Percentiles rank a stretch among this genome's conserved stretches.
phyloP scores from a whole-genome alignment of 2,329 filamentous ascomycete species.

The Cytospora chrysosperma region DNA sequence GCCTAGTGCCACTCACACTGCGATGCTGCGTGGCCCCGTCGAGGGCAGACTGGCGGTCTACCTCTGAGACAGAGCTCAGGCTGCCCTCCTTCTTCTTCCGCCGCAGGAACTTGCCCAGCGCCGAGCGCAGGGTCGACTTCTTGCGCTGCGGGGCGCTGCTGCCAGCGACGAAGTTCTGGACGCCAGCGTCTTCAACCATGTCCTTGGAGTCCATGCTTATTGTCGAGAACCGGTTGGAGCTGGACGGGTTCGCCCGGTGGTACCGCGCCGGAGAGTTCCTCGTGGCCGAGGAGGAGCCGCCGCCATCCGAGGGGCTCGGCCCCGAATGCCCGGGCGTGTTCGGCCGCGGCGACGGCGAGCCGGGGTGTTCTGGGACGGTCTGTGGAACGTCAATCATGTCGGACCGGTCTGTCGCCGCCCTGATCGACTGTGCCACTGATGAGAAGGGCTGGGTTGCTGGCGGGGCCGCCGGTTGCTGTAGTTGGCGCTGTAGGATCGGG shows the following conservation, averaged over 20 bases:
- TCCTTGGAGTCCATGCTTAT: conserved; percentile 43
- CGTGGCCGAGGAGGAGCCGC: conserved; percentile 15
- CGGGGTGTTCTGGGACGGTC: conserved; percentile 26
- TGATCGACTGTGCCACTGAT: conserved; percentile 11
- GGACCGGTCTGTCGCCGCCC: conserved; percentile 17
- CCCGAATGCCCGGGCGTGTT: conserved; percentile 24
- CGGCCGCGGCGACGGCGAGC: conserved; percentile 29
- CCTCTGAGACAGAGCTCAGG: conserved; percentile 32
- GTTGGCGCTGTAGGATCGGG: conserved; percentile 20
- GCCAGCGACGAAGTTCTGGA: neutral
- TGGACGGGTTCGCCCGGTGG: conserved; percentile 40
- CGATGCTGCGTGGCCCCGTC: conserved; percentile 41
- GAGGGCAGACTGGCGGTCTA: conserved; percentile 30
- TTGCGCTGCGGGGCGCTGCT: conserved; percentile 47
- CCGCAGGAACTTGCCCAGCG: conserved; percentile 58
- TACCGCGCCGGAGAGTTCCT: conserved; percentile 29
- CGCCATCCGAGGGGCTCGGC: conserved; percentile 21
- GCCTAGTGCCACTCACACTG: conserved; percentile 45
- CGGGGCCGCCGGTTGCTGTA: conserved; percentile 26
- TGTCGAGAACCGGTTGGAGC: conserved; percentile 47
- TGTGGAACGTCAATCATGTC: conserved; percentile 26
- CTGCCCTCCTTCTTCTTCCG: conserved; percentile 51
- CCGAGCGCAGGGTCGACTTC: conserved; percentile 56
- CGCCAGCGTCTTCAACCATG: conserved; percentile 28
- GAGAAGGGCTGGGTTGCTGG: conserved; percentile 15